These are phyloP conservation scores for Psilocybe tampanensis DNA, from an alignment of 768 basidiomycete species.

Conservation along the genomic window DNA sequence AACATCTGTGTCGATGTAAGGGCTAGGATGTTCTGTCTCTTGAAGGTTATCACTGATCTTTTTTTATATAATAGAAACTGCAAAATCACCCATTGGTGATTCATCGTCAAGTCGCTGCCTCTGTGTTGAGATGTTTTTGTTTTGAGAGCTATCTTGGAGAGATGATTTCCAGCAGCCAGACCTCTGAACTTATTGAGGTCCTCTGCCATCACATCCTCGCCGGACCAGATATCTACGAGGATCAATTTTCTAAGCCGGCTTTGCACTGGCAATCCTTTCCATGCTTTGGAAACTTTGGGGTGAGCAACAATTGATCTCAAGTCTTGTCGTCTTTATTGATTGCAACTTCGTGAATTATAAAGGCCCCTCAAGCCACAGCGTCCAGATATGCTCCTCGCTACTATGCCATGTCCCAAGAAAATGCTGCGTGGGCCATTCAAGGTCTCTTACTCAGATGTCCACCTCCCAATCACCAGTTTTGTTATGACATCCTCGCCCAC, in stretches of 20 bases:
- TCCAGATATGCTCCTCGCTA: slow-evolving; percentile 24
- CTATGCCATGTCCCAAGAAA: slow-evolving; percentile 30
- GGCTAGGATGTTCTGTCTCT: not conserved
- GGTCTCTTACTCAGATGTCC: slow-evolving; percentile 20
- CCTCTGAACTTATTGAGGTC: slow-evolving; percentile 24
- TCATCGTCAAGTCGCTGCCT: slow-evolving; percentile 23
- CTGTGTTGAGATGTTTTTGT: slow-evolving; percentile 20
- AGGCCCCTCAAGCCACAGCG: slow-evolving; percentile 21
- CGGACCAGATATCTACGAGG: slow-evolving; percentile 23
- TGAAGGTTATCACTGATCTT: not conserved
- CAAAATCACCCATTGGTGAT: slow-evolving; percentile 22
- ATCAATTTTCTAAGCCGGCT: slow-evolving; percentile 18
- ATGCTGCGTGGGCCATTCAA: slow-evolving; percentile 13
- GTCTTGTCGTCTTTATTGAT: not conserved
- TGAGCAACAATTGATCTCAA: not conserved
- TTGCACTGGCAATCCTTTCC: slow-evolving; percentile 23
- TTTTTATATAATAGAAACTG: slow-evolving; percentile 17
- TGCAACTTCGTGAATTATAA: slow-evolving; percentile 17
- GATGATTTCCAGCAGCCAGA: slow-evolving; percentile 14
- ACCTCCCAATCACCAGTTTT: slow-evolving; percentile 18
- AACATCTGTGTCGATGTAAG: slow-evolving; percentile 26
- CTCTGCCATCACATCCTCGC: slow-evolving; percentile 26
- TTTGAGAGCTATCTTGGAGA: slow-evolving; percentile 25
- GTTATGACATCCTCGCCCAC: slow-evolving; percentile 20
- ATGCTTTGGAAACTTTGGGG: not conserved